Evolutionary conservation across 2,329 filamentous ascomycete genomes (phyloP).

Genomic region (Sclerotinia minor): DNA sequence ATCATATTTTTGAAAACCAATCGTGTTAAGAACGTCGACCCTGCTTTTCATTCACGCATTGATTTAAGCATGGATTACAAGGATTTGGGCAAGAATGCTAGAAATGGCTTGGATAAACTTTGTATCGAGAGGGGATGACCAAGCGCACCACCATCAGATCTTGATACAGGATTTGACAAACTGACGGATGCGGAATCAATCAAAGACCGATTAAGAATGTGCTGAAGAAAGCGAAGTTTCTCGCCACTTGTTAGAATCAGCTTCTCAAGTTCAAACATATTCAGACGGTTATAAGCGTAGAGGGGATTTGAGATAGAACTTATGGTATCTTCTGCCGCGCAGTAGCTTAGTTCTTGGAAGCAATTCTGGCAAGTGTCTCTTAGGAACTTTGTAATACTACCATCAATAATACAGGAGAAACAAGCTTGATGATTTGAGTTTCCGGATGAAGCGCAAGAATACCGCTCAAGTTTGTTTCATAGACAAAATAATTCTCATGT

Average conservation of each 20-base stretch:
- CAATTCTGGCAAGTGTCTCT: not conserved
- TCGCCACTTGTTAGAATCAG: conserved; percentile 35
- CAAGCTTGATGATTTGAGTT: not conserved
- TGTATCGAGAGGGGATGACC: conserved; percentile 16
- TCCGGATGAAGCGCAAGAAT: not conserved
- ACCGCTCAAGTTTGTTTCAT: too few relatives aligned
- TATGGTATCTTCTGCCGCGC: not conserved
- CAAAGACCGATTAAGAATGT: conserved; percentile 44
- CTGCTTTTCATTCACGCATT: conserved; percentile 42
- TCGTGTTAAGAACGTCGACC: conserved; percentile 41
- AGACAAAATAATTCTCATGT: not conserved
- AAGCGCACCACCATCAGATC: conserved; percentile 33
- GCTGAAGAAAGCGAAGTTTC: conserved; percentile 37
- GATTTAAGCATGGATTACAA: conserved; percentile 40
- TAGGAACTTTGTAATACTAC: not conserved
- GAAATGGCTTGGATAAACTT: conserved; percentile 35
- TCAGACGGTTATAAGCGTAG: conserved; percentile 32
- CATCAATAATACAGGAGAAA: not conserved
- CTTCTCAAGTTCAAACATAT: conserved; percentile 35
- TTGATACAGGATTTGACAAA: conserved; percentile 29
- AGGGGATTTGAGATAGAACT: not conserved
- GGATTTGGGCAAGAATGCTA: conserved; percentile 32
- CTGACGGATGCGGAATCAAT: conserved; percentile 38
- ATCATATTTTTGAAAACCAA: conserved; percentile 46
- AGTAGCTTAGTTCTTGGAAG: not conserved